Base-by-base conservation (phyloP, 495 filamentous ascomycete genomes). In the Xylaria telfairii region DNA sequence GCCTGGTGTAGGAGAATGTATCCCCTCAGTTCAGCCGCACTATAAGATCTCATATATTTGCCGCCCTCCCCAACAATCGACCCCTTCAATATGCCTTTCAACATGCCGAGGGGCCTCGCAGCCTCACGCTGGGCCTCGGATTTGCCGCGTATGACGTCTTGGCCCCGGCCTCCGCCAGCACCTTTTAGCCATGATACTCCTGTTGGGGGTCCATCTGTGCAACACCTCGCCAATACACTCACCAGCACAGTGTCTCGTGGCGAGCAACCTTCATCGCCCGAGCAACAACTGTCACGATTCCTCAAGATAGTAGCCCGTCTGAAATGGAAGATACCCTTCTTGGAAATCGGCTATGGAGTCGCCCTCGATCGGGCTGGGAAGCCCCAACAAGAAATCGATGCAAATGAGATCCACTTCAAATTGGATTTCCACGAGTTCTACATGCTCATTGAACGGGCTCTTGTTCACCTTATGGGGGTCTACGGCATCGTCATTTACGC, bases 371-470 rank as follows among this genome's bases (percentile, higher is more conserved):
- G 73, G 32, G 49, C 56, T 10, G 76, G 72, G 61, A 75, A 75
- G 46, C 37, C 60, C 4, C 73, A 67, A 24, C 73, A 78, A 15
- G 61, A 79, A 65, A 64, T 75, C 12, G 81, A 88, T 28, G 81
- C 82, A 9, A 53, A 57, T 0, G 86, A 90, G 72, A 83, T 87
- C 37, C 91, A 91, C 84, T 92, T 92, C 81, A 91, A 91, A 75
- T 79, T 91, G 8, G 90, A 92, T 71, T 92, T 91, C 71, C 87
- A 90, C 79, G 90, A 92, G 70, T 92, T 87, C 80, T 91, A 91
- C 82, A 87, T 88, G 69, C 80, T 90, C 0, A 81, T 91, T 21
- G 90, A 92, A 77, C 86, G 89, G 8, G 87, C 87, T 0, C 81
- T 91, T 4, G 87, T 90, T 1, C 88, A 90, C 61, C 76, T 90